A percentile compares a stretch with the other conserved stretches of the same genome.
These are phyloP conservation scores for Hypomyces perniciosus DNA, from an alignment of 2,329 filamentous ascomycete genomes.

Conservation along the genomic window DNA sequence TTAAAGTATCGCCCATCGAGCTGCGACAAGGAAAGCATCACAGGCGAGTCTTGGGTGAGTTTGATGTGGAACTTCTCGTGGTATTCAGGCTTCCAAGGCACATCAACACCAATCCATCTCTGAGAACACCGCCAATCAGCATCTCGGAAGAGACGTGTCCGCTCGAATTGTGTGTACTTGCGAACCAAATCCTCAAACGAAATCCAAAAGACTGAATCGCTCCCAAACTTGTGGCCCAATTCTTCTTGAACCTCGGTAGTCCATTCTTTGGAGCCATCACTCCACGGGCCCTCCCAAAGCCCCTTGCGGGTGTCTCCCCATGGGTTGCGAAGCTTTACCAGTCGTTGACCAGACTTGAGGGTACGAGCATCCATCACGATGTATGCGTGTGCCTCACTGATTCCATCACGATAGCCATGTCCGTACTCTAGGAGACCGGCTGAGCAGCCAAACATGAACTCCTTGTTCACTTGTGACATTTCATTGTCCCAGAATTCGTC, in stretches of 20 bases:
- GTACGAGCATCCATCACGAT: conserved; percentile 54
- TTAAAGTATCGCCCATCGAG: conserved; percentile 58
- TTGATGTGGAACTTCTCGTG: conserved; percentile 56
- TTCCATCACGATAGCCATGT: conserved; percentile 54
- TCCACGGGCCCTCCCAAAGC: conserved; percentile 55
- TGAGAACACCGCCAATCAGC: conserved; percentile 51
- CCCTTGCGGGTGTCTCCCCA: conserved; percentile 55
- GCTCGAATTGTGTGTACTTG: conserved; percentile 56
- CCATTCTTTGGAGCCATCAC: conserved; percentile 56
- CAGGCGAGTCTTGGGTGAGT: conserved; percentile 48
- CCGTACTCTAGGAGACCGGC: conserved; percentile 58
- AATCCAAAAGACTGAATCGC: conserved; percentile 60
- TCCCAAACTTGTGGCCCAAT: conserved; percentile 53
- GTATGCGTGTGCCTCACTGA: conserved; percentile 54
- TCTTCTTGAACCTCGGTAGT: conserved; percentile 52
- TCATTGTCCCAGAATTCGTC: conserved; percentile 81
- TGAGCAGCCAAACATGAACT: conserved; percentile 70
- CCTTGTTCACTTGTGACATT: conserved; percentile 71
- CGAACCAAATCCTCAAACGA: conserved; percentile 56
- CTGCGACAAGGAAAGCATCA: conserved; percentile 56
- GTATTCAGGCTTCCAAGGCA: conserved; percentile 57
- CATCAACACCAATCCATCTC: conserved; percentile 56
- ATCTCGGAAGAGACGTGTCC: conserved; percentile 56
- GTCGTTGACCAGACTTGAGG: conserved; percentile 45
- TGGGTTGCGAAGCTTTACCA: conserved; percentile 55